These are phyloP conservation scores for Neurospora sp. DNA, from an alignment of 495 filamentous ascomycete genomes.

Conservation along the genomic window DNA sequence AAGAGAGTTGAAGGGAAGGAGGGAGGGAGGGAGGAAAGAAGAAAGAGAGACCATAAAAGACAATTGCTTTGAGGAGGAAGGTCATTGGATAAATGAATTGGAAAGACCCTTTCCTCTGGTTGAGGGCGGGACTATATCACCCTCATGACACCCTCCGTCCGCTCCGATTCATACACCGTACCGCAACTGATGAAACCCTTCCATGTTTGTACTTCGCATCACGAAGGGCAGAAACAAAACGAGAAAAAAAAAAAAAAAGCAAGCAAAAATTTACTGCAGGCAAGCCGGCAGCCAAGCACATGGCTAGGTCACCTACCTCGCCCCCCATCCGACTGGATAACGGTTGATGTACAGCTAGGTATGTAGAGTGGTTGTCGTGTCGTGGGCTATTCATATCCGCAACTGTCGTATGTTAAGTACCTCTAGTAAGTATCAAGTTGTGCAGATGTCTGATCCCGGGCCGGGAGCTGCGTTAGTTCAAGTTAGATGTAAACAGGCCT, in stretches of 20 bases:
- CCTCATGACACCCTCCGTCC: too few relatives aligned
- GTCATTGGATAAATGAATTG: neutral
- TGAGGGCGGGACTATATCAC: too few relatives aligned
- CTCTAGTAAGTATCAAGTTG: neutral
- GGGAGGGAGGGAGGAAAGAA: neutral
- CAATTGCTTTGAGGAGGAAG: neutral
- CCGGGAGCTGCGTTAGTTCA: neutral
- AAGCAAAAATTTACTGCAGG: neutral
- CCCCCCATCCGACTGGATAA: neutral
- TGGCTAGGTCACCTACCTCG: neutral
- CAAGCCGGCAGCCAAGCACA: neutral
- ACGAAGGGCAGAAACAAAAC: neutral
- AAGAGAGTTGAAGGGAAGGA: neutral
- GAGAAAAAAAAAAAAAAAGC: neutral
- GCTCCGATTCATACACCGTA: neutral
- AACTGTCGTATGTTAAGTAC: neutral
- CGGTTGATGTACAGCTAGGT: neutral
- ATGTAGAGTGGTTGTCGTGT: neutral
- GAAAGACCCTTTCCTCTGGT: neutral
- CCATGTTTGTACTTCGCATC: neutral
- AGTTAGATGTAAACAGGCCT: neutral
- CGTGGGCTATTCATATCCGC: neutral
- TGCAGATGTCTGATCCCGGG: neutral
- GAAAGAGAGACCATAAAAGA: neutral
- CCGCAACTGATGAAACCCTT: neutral